Evolutionary conservation across 805 yeast species (phyloP).

Genomic region (Candida easanensis): DNA sequence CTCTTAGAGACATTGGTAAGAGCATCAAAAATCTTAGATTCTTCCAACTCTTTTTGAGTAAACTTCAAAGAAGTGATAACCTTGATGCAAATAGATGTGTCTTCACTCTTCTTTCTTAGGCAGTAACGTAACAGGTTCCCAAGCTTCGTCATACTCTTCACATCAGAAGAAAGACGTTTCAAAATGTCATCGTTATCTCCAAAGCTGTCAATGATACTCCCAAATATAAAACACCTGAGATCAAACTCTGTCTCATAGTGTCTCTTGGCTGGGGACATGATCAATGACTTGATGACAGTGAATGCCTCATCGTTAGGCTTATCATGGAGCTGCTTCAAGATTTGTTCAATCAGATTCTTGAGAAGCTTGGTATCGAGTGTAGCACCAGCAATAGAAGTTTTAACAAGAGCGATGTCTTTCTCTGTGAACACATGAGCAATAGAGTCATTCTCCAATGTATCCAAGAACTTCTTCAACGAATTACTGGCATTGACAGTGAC

Average conservation of each 20-base stretch:
- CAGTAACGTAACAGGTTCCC: slow-evolving; percentile 5
- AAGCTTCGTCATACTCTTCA: slow-evolving; percentile 2
- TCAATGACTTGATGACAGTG: not conserved
- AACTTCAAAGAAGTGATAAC: not conserved
- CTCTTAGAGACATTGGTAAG: not conserved
- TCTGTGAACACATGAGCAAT: not conserved
- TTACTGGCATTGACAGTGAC: too few relatives aligned
- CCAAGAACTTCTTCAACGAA: too few relatives aligned
- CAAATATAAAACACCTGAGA: not conserved
- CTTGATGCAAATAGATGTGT: not conserved
- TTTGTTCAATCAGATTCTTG: not conserved
- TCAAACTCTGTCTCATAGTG: not conserved
- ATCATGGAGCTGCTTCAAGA: not conserved
- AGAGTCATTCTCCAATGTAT: too few relatives aligned
- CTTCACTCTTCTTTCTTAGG: slow-evolving; percentile 1
- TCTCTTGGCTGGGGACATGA: not conserved
- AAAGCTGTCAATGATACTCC: not conserved
- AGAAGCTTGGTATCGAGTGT: not conserved
- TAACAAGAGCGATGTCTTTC: not conserved
- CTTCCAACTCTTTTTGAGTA: slow-evolving; percentile 1
- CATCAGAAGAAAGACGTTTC: not conserved
- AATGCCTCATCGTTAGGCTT: not conserved
- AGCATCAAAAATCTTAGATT: not conserved
- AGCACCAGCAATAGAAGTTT: not conserved
- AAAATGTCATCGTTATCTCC: too few relatives aligned